A percentile compares a stretch with the other conserved stretches of the same genome.
These are phyloP conservation scores for Solanum sejunctum DNA, from an alignment of 257 asterid species.

Conservation along the genomic window DNA sequence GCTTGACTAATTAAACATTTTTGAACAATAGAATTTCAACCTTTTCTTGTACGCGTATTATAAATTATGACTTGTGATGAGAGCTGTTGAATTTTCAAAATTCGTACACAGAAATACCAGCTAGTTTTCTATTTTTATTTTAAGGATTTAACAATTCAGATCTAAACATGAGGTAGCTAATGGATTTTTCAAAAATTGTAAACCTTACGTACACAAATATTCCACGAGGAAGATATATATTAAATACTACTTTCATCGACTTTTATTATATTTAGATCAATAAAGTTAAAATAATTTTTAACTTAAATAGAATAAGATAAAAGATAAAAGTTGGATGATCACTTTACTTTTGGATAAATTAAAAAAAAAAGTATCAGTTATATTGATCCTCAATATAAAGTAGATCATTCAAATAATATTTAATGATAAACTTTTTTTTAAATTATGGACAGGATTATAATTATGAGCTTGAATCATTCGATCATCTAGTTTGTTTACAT, in stretches of 20 bases:
- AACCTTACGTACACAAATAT: not conserved
- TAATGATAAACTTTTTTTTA: not conserved
- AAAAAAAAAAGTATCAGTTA: not conserved
- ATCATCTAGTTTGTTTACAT: not conserved
- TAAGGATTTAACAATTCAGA: not conserved
- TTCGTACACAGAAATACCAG: not conserved
- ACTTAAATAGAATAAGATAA: not conserved
- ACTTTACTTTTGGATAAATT: not conserved
- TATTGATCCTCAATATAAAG: not conserved
- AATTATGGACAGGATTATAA: not conserved
- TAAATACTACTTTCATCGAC: not conserved
- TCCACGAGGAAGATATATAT: not conserved
- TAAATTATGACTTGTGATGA: not conserved
- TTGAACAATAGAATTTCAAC: not conserved
- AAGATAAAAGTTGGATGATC: not conserved
- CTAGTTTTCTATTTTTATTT: not conserved
- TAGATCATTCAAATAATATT: not conserved
- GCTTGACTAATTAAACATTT: not conserved
- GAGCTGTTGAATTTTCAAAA: not conserved
- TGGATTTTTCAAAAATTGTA: not conserved
- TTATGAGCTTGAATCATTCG: not conserved
- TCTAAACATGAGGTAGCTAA: not conserved
- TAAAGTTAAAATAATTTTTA: not conserved
- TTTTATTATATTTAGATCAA: not conserved
- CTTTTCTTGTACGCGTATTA: not conserved